Percentiles rank a stretch among this genome's conserved stretches.
Conservation (phyloP, 2,329 filamentous ascomycete species). For the Alternaria ethzedia region DNA sequence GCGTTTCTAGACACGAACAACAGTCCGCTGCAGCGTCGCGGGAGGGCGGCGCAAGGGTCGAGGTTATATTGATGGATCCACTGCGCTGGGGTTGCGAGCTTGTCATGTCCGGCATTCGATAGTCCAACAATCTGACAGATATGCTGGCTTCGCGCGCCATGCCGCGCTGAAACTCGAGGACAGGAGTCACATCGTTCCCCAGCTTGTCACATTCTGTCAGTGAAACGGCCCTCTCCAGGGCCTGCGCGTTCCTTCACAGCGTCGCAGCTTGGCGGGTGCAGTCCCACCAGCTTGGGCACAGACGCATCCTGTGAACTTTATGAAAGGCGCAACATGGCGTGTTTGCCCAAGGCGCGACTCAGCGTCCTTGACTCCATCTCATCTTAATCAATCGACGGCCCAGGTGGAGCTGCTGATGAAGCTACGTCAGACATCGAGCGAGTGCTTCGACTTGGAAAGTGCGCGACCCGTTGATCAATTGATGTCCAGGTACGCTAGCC, state of each 20-base stretch:
- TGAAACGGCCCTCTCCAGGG: constrained; percentile 7
- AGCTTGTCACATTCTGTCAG: constrained; percentile 1
- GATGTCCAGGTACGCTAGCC: background rate
- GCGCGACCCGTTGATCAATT: background rate
- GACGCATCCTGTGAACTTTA: background rate
- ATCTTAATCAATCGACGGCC: background rate
- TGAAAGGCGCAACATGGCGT: constrained; percentile 2
- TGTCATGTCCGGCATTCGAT: constrained; percentile 5
- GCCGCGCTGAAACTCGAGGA: background rate
- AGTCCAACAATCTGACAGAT: background rate
- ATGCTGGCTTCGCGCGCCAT: background rate
- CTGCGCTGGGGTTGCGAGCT: constrained; percentile 17
- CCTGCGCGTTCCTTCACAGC: background rate
- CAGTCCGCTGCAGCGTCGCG: constrained; percentile 2
- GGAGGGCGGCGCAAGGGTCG: constrained; percentile 2
- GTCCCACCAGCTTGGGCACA: constrained; percentile 11
- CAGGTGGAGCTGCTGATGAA: background rate
- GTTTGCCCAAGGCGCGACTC: constrained; percentile 8
- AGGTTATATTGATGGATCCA: constrained; percentile 9
- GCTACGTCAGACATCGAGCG: background rate
- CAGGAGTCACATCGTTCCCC: background rate
- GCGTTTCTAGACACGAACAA: constrained; percentile 9
- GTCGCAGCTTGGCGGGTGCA: constrained; percentile 6
- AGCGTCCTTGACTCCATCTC: background rate
- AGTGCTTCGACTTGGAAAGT: background rate